Base-by-base conservation (phyloP, 2,329 filamentous ascomycete genomes). In the Apiospora koreana region DNA sequence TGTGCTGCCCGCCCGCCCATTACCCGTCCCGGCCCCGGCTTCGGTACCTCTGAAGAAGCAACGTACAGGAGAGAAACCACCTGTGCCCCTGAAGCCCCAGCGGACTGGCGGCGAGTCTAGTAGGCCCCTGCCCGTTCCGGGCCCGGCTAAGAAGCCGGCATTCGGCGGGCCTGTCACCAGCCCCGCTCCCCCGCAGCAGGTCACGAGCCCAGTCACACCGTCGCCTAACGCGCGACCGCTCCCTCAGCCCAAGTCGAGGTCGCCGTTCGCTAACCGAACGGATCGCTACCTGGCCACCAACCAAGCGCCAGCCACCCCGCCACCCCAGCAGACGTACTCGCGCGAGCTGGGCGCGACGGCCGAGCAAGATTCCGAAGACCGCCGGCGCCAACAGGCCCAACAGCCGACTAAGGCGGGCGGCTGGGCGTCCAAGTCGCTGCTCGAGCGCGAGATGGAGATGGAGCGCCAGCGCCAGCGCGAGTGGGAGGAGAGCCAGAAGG, bases 361-460 rank as follows among this genome's bases (percentile, higher is more conserved):
- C 14, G 91, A 93, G 80, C 89, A 86, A 62, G 87, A 90, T 69
- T 84, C 82, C 18, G 89, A 92, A 75, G 89, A 91, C 77, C 86
- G 87, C 31, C 86, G 88, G 3, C 89, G 90, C 16, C 80, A 82
- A 1, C 86, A 88, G 68, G 84, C 87, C 14, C 90, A 92, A 76
- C 80, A 82, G 66, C 86, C 88, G 78, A 91, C 89, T 25, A 90
- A 89, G 78, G 87, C 89, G 1, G 87, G 84, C 38, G 89, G 88
- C 0, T 89, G 87, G 87, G 89, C 89, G 1, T 86, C 86, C 73
- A 93, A 92, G 82, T 92, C 90, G 0, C 85, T 94, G 12, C 86
- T 94, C 1, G 93, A 94, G 81, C 88, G 91, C 38, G 93, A 95
- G 80, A 94, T 94, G 91, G 92, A 95, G 79, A 85, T 92, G 78